Conservation (phyloP, 2,329 filamentous ascomycete genomes). For the Bisporella sp. region DNA sequence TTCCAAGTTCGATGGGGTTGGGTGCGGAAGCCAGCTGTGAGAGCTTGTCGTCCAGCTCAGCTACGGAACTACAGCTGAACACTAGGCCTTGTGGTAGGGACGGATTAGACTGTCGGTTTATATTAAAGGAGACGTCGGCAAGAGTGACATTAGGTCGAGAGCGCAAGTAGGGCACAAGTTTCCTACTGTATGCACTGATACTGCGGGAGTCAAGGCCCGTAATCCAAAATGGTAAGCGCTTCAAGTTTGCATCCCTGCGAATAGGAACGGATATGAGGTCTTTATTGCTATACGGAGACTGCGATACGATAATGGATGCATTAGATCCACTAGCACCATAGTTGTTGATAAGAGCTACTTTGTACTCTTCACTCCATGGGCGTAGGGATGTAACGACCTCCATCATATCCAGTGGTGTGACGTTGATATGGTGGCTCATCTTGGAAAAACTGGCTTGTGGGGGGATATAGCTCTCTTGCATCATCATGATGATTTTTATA, state of each 20-base stretch:
- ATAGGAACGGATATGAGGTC: not conserved
- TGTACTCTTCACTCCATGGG: too few species aligned
- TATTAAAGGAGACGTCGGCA: constrained; percentile 27
- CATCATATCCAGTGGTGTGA: not conserved
- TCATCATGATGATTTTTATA: not conserved
- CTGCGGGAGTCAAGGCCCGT: constrained; percentile 17
- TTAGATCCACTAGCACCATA: constrained; percentile 21
- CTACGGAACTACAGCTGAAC: constrained; percentile 22
- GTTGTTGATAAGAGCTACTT: constrained; percentile 17
- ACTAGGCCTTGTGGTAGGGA: constrained; percentile 16
- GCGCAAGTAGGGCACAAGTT: constrained; percentile 6
- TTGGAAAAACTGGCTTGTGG: not conserved
- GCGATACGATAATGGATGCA: constrained; percentile 10
- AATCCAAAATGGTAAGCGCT: constrained; percentile 13
- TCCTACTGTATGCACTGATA: constrained; percentile 14
- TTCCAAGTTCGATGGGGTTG: constrained; percentile 3
- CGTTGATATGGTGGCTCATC: not conserved
- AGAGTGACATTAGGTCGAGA: constrained; percentile 14
- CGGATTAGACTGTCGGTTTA: constrained; percentile 26
- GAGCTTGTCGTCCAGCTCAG: constrained; percentile 21
- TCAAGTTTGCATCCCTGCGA: too few species aligned
- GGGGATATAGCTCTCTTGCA: not conserved
- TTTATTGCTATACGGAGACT: not conserved
- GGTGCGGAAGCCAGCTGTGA: not conserved
- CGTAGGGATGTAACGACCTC: not conserved